Percentiles rank a stretch among this genome's conserved stretches.
phyloP scores from a whole-genome alignment of 225 moss, liverwort and hornwort genomes.

The Bryoerythrophyllum caledonicum region DNA sequence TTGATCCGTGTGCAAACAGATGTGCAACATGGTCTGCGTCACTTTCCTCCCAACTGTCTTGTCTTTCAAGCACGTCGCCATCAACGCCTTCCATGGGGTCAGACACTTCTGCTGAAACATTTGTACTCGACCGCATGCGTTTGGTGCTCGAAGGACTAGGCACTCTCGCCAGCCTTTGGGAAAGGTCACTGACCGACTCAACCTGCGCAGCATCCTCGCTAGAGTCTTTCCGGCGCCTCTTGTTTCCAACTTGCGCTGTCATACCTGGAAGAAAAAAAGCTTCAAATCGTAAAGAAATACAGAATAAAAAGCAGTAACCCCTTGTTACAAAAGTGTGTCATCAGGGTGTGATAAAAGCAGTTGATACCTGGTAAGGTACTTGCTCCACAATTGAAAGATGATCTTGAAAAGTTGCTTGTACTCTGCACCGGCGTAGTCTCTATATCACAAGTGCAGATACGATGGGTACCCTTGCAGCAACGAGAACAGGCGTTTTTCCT shows the following conservation, averaged over 20 bases:
- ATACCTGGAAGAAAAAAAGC: constrained; percentile 41
- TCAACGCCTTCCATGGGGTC: constrained; percentile 67
- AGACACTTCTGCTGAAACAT: constrained; percentile 33
- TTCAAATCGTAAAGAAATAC: background rate
- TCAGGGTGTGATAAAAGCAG: background rate
- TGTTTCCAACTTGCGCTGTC: constrained; percentile 71
- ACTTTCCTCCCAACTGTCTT: constrained; percentile 39
- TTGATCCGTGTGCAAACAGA: constrained; percentile 38
- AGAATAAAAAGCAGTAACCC: background rate
- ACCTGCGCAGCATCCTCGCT: constrained; percentile 67
- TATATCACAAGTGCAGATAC: constrained; percentile 22
- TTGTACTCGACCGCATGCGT: constrained; percentile 41
- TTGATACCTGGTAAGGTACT: constrained; percentile 31
- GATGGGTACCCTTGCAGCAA: constrained; percentile 25
- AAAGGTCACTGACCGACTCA: constrained; percentile 68
- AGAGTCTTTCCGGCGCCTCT: constrained; percentile 70
- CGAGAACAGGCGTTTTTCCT: constrained; percentile 35
- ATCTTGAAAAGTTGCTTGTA: constrained; percentile 17
- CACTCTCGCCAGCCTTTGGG: constrained; percentile 72
- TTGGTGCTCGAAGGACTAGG: constrained; percentile 62
- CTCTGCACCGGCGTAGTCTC: constrained; percentile 20
- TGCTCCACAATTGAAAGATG: constrained; percentile 16
- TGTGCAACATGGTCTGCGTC: constrained; percentile 33
- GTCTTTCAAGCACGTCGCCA: constrained; percentile 33
- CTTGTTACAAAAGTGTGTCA: background rate